phyloP scores from a whole-genome alignment of 2,329 filamentous ascomycete genomes.

The Xylariaceae sp. region DNA sequence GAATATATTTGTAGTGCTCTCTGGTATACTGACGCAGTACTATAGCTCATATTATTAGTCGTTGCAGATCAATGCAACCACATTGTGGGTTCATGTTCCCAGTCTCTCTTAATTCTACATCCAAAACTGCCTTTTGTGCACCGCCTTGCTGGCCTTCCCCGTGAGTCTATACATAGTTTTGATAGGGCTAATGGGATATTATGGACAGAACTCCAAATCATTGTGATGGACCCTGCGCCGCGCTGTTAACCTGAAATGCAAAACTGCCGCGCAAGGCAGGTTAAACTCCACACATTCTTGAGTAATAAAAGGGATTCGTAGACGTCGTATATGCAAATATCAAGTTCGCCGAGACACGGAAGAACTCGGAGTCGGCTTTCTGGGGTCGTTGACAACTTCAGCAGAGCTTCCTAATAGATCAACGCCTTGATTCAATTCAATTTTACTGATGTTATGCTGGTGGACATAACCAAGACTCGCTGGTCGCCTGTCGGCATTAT shows the following conservation, averaged over 20 bases:
- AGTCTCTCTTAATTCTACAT: too few species aligned
- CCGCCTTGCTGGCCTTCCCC: too few species aligned
- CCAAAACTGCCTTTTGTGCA: too few species aligned
- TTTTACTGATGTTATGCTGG: conserved; percentile 53
- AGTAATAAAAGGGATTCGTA: conserved; percentile 15
- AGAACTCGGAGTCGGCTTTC: conserved; percentile 24
- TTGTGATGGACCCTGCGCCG: neutral
- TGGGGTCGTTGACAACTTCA: conserved; percentile 49
- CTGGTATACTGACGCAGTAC: too few species aligned
- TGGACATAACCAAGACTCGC: conserved; percentile 55
- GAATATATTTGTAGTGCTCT: too few species aligned
- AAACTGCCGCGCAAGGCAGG: too few species aligned
- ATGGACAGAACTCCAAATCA: neutral
- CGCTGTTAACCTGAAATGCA: neutral
- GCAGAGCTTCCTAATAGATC: conserved; percentile 52
- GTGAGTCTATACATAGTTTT: too few species aligned
- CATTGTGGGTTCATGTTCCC: too few species aligned
- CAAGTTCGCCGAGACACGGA: conserved; percentile 6
- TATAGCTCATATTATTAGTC: too few species aligned
- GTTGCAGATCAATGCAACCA: too few species aligned
- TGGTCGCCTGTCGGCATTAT: conserved; percentile 42
- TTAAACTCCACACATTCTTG: conserved; percentile 9
- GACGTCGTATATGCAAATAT: conserved; percentile 12
- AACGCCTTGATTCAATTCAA: conserved; percentile 46
- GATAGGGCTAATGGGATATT: too few species aligned